Percentiles rank a stretch among this genome's conserved stretches.
These are phyloP conservation scores for Heliamphora pulchella DNA, from an alignment of 179 eudicot species.

Conservation along the genomic window DNA sequence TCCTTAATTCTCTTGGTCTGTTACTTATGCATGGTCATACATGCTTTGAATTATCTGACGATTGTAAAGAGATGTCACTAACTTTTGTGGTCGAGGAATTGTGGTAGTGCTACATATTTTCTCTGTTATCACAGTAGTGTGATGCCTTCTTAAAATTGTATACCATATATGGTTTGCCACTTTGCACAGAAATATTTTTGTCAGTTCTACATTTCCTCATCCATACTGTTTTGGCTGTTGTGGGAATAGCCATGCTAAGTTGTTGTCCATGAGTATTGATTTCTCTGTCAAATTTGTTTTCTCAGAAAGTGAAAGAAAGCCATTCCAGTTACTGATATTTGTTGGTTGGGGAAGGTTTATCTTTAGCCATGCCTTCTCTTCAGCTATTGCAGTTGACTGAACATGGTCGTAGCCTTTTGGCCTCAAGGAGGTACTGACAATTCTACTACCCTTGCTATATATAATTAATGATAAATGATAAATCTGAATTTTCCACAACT, in stretches of 20 bases:
- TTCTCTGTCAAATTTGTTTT: neutral
- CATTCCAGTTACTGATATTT: slow-evolving; percentile 20
- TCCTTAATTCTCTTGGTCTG: neutral
- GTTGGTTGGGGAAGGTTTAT: slow-evolving; percentile 27
- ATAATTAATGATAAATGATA: neutral
- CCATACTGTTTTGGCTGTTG: neutral
- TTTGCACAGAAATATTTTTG: neutral
- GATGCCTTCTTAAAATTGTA: neutral
- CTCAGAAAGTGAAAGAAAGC: slow-evolving; percentile 7
- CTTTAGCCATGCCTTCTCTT: slow-evolving; percentile 75
- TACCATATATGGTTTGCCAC: neutral
- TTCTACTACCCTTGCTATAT: slow-evolving; percentile 1
- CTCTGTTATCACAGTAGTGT: neutral
- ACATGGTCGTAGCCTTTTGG: slow-evolving; percentile 73
- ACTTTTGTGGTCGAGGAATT: neutral
- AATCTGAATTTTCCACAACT: neutral
- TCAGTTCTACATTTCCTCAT: neutral
- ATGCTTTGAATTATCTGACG: neutral
- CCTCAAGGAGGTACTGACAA: slow-evolving; percentile 57
- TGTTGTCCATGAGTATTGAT: neutral
- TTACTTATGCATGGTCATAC: neutral
- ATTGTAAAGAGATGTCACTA: neutral
- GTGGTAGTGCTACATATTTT: neutral
- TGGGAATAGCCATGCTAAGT: neutral
- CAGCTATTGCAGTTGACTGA: slow-evolving; percentile 89